Conservation (phyloP, 805 yeast genomes). For the Pichia heedii region DNA sequence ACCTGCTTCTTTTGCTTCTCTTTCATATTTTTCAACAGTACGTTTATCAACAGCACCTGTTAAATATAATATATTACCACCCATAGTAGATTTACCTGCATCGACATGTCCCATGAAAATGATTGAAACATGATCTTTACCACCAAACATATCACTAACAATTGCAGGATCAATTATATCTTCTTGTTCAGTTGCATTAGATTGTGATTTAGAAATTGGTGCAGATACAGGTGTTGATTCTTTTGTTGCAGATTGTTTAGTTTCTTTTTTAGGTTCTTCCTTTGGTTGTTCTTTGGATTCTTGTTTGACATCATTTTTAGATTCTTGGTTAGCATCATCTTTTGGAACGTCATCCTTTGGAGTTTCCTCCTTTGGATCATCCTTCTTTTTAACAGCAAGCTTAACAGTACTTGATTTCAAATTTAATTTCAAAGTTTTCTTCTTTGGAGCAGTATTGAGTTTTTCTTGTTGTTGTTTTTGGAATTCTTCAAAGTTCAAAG, state of each 20-base stretch:
- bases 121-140: constrained; percentile 93
- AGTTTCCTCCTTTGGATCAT: constrained; percentile 21
- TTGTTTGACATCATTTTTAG: constrained; percentile 17
- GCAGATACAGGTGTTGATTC: constrained; percentile 2
- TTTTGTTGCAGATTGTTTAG: constrained; percentile 13
- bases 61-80: constrained; percentile 87
- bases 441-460: constrained; percentile 41
- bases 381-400: constrained; percentile 36
- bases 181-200: constrained; percentile 56
- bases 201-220: constrained; percentile 1
- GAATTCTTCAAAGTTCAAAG: constrained; percentile 77
- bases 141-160: constrained; percentile 89
- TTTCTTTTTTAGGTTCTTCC: constrained; percentile 17
- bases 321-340: constrained; percentile 25
- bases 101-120: constrained; percentile 99
- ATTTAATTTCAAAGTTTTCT: constrained; percentile 59
- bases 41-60: constrained; percentile 98
- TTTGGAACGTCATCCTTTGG: constrained; percentile 24
- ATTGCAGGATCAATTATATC: constrained; percentile 79
- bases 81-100: constrained; percentile 99
- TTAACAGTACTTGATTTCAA: constrained; percentile 48
- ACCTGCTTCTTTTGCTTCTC: constrained; percentile 98
- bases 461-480: constrained; percentile 53
- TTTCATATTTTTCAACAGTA: constrained; percentile 94
- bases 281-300: constrained; percentile 14